Evolutionary conservation across 306 rosid species (phyloP).

Genomic region (Astragalus glycyphyllos): DNA sequence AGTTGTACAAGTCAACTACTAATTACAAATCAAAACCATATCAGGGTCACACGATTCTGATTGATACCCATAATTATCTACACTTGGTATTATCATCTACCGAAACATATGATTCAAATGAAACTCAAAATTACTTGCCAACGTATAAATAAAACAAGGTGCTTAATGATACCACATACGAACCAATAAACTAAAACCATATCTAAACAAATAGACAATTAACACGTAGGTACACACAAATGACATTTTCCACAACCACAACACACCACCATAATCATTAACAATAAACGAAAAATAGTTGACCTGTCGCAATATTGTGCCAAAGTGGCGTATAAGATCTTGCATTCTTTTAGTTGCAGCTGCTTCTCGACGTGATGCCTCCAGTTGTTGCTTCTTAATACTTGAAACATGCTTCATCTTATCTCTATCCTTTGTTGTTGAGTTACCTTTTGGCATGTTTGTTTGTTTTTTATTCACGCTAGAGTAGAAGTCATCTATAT

Average conservation of each 20-base stretch:
- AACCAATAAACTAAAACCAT: background rate
- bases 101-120: conserved; percentile 4
- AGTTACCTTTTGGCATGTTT: conserved; percentile 57
- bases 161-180: background rate
- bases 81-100: background rate
- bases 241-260: conserved; percentile 29
- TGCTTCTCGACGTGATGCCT: conserved; percentile 75
- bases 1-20: background rate
- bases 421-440: conserved; percentile 66
- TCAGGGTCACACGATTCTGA: background rate
- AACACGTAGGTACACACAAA: conserved; percentile 4
- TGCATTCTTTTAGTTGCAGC: conserved; percentile 92
- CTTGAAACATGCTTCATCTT: conserved; percentile 75
- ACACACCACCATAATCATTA: conserved; percentile 16
- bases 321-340: conserved; percentile 87
- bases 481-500: conserved; percentile 62
- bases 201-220: background rate
- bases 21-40: background rate
- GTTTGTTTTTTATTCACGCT: conserved; percentile 53
- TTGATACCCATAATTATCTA: background rate
- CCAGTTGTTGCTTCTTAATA: conserved; percentile 79
- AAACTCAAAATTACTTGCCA: conserved; percentile 1
- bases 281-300: conserved; percentile 26
- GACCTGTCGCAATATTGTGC: conserved; percentile 88
- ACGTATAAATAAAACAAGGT: conserved; percentile 2